Evolutionary conservation across 176 grass and related monocot species (phyloP), one percentile per base, ranked within the genome.

Genomic region (Aechmea fasciata): DNA sequence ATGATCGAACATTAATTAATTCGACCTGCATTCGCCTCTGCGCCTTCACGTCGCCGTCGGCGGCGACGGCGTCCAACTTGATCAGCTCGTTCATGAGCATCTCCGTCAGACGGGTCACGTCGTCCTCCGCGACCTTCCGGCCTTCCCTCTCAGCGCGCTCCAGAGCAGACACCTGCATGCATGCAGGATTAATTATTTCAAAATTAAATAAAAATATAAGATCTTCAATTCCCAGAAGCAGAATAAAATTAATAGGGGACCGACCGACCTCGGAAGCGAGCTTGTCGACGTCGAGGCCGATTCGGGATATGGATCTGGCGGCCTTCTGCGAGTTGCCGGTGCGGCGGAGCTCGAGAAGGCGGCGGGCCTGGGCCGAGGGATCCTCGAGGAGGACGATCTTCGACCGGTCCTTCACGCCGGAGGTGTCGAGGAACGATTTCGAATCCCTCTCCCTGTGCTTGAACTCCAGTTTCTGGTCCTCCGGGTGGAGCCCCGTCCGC

Each of bases 391-490:
- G 23, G 14, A 90, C 64, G 79, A 97, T 66, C 84, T 90, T 97
- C 47, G 93, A 97, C 11, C 79, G 81, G 79, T 92, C 93, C 83
- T 81, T 97, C 75, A 97, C 86, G 73, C 93, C 86, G 73, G 76
- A 73, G 25, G 80, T 84, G 80, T 97, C 93, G 47, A 97, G 54
- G 65, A 90, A 97, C 26, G 86, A 79, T 70, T 87, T 90, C 52
- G 93, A 87, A 52, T 87, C 89, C 71, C 81, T 73, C 83, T 92
- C 93, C 85, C 83, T 92, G 75, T 85, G 82, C 84, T 97, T 97
- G 75, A 80, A 97, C 11, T 92, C 68, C 12, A 97, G 20, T 78
- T 96, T 96, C 81, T 90, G 86, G 75, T 96, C 93, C 70, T 85
- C 78, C 10, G 84, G 85, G 74, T 96, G 93, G 68, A 96, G 76